A percentile compares a stretch with the other conserved stretches of the same genome.
Conservation (phyloP, 345 rosid genomes). For the Boechera divaricarpa region DNA sequence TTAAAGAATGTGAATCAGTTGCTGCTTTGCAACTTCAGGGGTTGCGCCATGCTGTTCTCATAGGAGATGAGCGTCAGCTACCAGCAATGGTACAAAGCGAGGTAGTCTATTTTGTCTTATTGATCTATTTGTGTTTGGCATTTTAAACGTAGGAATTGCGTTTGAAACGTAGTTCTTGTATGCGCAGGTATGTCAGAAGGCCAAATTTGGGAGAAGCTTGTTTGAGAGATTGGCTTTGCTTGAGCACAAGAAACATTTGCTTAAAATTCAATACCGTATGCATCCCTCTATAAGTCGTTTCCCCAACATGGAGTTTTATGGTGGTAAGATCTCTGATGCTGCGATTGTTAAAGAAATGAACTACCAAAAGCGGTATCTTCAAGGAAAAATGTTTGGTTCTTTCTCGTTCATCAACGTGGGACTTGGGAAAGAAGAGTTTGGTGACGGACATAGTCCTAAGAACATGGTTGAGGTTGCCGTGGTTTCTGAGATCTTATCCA, state of each 20-base stretch:
- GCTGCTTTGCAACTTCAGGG: too few relatives aligned
- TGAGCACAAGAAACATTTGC: constrained; percentile 56
- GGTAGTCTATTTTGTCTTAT: constrained; percentile 25
- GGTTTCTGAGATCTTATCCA: constrained; percentile 33
- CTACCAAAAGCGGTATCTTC: constrained; percentile 43
- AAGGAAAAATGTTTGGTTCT: constrained; percentile 49
- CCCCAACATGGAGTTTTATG: constrained; percentile 58
- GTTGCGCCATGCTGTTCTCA: background rate
- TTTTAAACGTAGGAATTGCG: background rate
- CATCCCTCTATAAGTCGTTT: constrained; percentile 70
- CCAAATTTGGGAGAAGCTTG: constrained; percentile 66
- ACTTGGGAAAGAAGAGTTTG: constrained; percentile 41
- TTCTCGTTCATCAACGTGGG: constrained; percentile 53
- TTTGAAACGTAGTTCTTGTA: background rate
- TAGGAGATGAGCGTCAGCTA: constrained; percentile 57
- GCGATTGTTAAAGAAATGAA: constrained; percentile 41
- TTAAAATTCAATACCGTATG: constrained; percentile 70
- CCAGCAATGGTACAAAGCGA: constrained; percentile 57
- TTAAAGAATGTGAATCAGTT: too few relatives aligned
- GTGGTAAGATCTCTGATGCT: constrained; percentile 51
- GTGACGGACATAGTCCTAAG: constrained; percentile 40
- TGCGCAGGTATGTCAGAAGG: constrained; percentile 49
- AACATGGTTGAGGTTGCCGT: constrained; percentile 54
- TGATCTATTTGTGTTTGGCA: background rate
- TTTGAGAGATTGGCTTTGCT: constrained; percentile 62